Evolutionary conservation across 2,329 filamentous ascomycete species (phyloP).

Genomic region (Sporothrix variecibatus): DNA sequence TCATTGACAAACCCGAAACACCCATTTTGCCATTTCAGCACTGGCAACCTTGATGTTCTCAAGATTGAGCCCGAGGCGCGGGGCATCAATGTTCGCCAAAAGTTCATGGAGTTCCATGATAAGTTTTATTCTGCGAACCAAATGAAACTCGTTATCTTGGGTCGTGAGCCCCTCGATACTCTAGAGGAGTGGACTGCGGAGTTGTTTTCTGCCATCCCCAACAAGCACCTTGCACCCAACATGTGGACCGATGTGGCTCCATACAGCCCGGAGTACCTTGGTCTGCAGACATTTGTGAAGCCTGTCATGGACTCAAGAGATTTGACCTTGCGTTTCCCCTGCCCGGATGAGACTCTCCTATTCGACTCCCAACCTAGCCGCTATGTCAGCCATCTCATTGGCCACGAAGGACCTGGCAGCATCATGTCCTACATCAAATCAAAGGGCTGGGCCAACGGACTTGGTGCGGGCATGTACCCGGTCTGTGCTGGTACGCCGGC

Average conservation of each 20-base stretch:
- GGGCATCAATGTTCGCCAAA: slow-evolving; percentile 81
- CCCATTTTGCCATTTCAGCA: slow-evolving; percentile 89
- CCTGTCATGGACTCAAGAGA: slow-evolving; percentile 86
- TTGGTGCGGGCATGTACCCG: slow-evolving; percentile 74
- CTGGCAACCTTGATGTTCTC: slow-evolving; percentile 82
- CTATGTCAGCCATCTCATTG: slow-evolving; percentile 86
- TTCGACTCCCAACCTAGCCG: slow-evolving; percentile 80
- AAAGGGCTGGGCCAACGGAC: slow-evolving; percentile 84
- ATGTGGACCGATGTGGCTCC: slow-evolving; percentile 56
- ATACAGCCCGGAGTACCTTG: slow-evolving; percentile 52
- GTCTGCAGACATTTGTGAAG: slow-evolving; percentile 79
- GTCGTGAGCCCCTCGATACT: slow-evolving; percentile 77
- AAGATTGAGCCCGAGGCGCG: slow-evolving; percentile 77
- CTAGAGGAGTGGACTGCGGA: slow-evolving; percentile 82
- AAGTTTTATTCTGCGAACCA: slow-evolving; percentile 89
- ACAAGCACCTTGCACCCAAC: slow-evolving; percentile 72
- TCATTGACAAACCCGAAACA: slow-evolving; percentile 84
- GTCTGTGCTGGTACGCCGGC: slow-evolving; percentile 76
- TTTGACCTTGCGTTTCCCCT: slow-evolving; percentile 79
- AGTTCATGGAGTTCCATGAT: slow-evolving; percentile 90
- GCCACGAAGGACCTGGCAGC: slow-evolving; percentile 90
- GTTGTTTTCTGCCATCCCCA: slow-evolving; percentile 76
- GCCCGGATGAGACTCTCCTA: slow-evolving; percentile 77
- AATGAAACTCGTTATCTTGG: slow-evolving; percentile 89
- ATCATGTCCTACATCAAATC: slow-evolving; percentile 87